A percentile compares a stretch with the other conserved stretches of the same genome.
Evolutionary conservation across 768 basidiomycete species (phyloP).

Genomic region (Tremella mesenterica): DNA sequence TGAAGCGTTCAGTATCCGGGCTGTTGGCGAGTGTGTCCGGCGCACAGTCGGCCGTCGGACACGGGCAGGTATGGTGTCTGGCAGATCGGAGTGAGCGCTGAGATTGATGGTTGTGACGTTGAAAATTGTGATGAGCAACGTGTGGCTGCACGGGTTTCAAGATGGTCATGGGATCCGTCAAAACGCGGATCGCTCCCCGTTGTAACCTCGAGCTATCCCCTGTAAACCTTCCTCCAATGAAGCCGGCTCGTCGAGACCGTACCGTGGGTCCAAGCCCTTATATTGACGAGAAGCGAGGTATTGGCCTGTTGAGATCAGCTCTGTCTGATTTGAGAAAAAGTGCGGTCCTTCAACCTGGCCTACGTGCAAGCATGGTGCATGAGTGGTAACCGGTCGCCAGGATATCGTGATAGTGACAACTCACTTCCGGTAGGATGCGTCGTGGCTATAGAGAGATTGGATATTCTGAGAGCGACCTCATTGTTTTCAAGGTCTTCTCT

Average conservation of each 20-base stretch:
- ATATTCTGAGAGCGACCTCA: conserved; percentile 52
- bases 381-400: background rate
- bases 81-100: too few relatives aligned
- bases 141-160: too few relatives aligned
- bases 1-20: too few relatives aligned
- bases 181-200: too few relatives aligned
- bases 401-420: conserved; percentile 15
- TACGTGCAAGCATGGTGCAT: background rate
- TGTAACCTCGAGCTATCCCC: conserved; percentile 81
- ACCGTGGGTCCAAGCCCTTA: conserved; percentile 66
- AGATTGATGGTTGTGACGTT: too few relatives aligned
- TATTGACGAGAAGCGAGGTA: conserved; percentile 69
- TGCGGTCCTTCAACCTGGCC: background rate
- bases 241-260: conserved; percentile 70
- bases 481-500: background rate
- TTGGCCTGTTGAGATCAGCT: conserved; percentile 48
- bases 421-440: conserved; percentile 67
- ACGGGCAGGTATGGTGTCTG: too few relatives aligned
- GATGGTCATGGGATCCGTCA: too few relatives aligned
- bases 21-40: too few relatives aligned
- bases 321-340: too few relatives aligned
- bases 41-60: too few relatives aligned
- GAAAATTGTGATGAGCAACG: too few relatives aligned
- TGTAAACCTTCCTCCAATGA: conserved; percentile 78
- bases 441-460: conserved; percentile 54